Conservation (phyloP, 1,284 basidiomycete genomes). For the Vanrija humicola region DNA sequence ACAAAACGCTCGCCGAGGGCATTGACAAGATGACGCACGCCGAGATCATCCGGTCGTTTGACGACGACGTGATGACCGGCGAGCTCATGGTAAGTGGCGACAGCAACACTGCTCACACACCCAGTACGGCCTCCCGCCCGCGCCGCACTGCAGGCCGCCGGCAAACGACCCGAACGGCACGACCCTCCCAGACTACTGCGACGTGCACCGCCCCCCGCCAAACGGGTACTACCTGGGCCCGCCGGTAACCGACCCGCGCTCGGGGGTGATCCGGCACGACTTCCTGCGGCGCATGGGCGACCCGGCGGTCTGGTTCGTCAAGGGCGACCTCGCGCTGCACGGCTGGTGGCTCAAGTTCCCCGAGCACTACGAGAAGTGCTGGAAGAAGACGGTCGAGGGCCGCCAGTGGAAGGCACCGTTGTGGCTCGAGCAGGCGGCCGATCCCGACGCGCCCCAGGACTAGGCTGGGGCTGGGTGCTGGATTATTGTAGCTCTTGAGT, state of each 20-base stretch:
- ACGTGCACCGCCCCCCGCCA: conserved; percentile 15
- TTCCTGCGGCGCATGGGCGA: conserved; percentile 21
- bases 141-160: conserved; percentile 14
- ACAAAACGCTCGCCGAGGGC: conserved; percentile 20
- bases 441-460: background rate
- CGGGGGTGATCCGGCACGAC: conserved; percentile 20
- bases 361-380: conserved; percentile 17
- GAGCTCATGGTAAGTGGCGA: conserved; percentile 21
- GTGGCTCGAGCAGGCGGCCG: conserved; percentile 11
- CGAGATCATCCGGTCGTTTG: conserved; percentile 20
- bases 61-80: conserved; percentile 29
- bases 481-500: no score
- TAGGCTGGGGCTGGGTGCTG: background rate
- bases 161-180: background rate
- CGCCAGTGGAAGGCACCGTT: conserved; percentile 19
- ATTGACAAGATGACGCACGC: conserved; percentile 18
- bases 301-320: conserved; percentile 12
- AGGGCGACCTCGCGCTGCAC: conserved; percentile 21
- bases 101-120: no score
- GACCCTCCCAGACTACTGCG: conserved; percentile 8
- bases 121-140: conserved; percentile 20
- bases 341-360: conserved; percentile 23
- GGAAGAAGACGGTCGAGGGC: conserved; percentile 17
- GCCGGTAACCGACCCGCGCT: conserved; percentile 19
- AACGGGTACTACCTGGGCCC: conserved; percentile 14